A percentile compares a stretch with the other conserved stretches of the same genome.
phyloP scores from a whole-genome alignment of 140 eudicot species.

The Stevia rebaudiana region DNA sequence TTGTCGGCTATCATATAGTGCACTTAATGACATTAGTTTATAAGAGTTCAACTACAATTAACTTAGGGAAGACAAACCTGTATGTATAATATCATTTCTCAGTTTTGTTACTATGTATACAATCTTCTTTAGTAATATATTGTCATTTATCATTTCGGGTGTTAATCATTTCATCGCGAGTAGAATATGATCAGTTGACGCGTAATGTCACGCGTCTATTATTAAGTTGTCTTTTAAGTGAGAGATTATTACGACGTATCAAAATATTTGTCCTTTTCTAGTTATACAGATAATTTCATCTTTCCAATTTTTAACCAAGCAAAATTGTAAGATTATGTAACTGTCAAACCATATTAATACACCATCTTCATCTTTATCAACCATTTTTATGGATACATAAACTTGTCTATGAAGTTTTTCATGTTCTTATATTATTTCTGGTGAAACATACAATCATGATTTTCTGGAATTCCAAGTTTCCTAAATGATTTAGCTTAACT shows the following conservation, averaged over 20 bases:
- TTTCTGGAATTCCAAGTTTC: not conserved
- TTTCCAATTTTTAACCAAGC: not conserved
- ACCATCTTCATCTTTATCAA: constrained; percentile 1
- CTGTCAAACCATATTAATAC: not conserved
- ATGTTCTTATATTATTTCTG: not conserved
- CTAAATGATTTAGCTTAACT: not conserved
- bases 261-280: constrained; percentile 1
- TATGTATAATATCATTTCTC: not conserved
- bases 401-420: not conserved
- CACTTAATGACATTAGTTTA: not conserved
- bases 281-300: not conserved
- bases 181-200: constrained; percentile 7
- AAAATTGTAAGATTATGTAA: not conserved
- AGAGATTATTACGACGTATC: not conserved
- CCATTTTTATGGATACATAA: constrained; percentile 4
- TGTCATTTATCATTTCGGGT: not conserved
- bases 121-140: not conserved
- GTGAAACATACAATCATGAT: not conserved
- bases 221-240: not conserved
- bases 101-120: constrained; percentile 5
- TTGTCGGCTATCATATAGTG: not conserved
- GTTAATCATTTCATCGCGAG: not conserved
- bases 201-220: not conserved
- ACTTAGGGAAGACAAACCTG: not conserved
- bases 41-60: not conserved